Conservation (phyloP, 2,329 filamentous ascomycete genomes). For the Penicillium nordicum region DNA sequence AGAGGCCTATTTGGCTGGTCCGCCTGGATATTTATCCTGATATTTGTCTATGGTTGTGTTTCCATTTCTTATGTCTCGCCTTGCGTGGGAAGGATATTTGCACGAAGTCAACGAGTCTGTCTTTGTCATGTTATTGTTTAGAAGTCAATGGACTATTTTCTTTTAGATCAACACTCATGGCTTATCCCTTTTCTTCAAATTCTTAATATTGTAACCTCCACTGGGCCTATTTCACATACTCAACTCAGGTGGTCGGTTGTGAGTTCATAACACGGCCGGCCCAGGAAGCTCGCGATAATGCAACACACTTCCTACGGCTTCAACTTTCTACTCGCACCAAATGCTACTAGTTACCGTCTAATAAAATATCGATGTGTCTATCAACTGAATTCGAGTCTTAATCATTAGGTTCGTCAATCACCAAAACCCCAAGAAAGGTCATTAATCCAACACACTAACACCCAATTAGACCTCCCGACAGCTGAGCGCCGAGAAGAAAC, state of each 20-base stretch:
- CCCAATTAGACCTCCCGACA: background rate
- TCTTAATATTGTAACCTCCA: background rate
- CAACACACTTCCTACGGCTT: background rate
- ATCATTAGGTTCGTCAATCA: background rate
- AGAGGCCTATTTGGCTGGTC: conserved; percentile 6
- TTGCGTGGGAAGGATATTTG: background rate
- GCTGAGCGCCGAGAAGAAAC: background rate
- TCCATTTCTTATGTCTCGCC: background rate
- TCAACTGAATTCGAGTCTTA: background rate
- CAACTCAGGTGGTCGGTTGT: no score
- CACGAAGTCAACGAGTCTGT: conserved; percentile 12
- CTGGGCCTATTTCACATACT: background rate
- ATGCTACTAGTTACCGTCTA: background rate
- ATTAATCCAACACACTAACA: background rate
- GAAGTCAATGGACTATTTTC: conserved; percentile 6
- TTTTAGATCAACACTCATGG: background rate
- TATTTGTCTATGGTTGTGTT: conserved; percentile 2
- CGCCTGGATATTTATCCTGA: background rate
- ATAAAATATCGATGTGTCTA: background rate
- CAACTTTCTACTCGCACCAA: background rate
- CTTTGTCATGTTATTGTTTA: conserved; percentile 6
- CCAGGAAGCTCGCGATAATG: background rate
- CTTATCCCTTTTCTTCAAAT: background rate
- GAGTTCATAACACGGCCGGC: background rate
- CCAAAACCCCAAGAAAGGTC: background rate